Evolutionary conservation across 257 asterid genomes (phyloP).

Genomic region (Solanum phureja): DNA sequence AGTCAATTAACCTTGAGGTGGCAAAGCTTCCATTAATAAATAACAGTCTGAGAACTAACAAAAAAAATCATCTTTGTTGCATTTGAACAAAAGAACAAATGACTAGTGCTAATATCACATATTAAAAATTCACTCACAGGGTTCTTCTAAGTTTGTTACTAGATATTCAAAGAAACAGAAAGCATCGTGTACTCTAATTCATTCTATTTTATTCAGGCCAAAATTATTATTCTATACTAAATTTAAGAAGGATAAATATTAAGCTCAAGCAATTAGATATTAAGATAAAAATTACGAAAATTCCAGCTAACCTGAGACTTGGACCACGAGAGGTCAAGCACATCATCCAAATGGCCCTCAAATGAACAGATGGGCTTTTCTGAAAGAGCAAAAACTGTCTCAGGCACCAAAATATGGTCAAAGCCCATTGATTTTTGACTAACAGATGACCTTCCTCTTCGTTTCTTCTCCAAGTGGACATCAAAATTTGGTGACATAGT

Average conservation of each 20-base stretch:
- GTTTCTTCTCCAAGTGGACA: conserved; percentile 59
- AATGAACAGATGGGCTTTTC: conserved; percentile 85
- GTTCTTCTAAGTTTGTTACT: background rate
- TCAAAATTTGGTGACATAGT: conserved; percentile 69
- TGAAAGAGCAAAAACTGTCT: conserved; percentile 62
- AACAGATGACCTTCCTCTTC: conserved; percentile 74
- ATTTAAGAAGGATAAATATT: background rate
- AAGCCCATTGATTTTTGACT: conserved; percentile 71
- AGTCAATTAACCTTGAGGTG: background rate
- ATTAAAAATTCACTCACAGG: background rate
- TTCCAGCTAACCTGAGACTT: conserved; percentile 76
- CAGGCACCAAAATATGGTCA: conserved; percentile 83
- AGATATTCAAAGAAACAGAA: background rate
- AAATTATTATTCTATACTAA: background rate
- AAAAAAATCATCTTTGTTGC: background rate
- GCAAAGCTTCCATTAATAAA: background rate
- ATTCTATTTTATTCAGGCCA: background rate
- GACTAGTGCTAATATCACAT: background rate
- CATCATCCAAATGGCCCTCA: conserved; percentile 77
- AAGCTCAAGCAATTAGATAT: background rate
- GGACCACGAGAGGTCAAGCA: conserved; percentile 97
- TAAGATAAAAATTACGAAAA: background rate
- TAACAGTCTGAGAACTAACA: background rate
- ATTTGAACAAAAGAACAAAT: background rate
- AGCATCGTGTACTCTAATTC: background rate